phyloP scores from a whole-genome alignment of 2,329 filamentous ascomycete genomes.

The Penicillium expansum region DNA sequence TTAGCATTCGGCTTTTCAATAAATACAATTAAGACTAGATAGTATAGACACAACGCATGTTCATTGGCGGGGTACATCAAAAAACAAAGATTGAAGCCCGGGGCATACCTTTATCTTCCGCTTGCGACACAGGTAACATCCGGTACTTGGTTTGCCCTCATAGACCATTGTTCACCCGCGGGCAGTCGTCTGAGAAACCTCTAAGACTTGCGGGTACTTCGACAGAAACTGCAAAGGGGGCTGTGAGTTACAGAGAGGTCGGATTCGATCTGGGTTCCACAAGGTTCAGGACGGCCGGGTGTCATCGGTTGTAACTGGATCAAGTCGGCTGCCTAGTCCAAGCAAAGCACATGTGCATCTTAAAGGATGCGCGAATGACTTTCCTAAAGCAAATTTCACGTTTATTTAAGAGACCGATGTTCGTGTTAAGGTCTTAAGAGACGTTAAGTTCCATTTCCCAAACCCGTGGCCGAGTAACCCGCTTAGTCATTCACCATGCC shows the following conservation, averaged over 20 bases:
- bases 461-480: background rate
- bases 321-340: conserved; percentile 19
- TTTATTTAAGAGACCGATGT: background rate
- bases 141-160: conserved; percentile 40
- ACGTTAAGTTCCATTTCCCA: background rate
- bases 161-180: conserved; percentile 38
- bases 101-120: conserved; percentile 39
- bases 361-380: background rate
- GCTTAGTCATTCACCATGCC: background rate
- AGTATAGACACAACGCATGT: background rate
- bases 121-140: conserved; percentile 41
- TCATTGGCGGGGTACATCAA: background rate
- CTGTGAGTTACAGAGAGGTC: background rate
- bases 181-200: background rate
- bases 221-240: background rate
- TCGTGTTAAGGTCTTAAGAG: background rate
- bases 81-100: conserved; percentile 14
- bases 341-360: conserved; percentile 13
- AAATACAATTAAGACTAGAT: background rate
- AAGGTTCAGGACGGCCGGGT: conserved; percentile 6
- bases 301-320: conserved; percentile 9
- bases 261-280: conserved; percentile 11
- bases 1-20: conserved; percentile 1
- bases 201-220: background rate
- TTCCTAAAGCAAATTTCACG: background rate